Conservation (phyloP, 805 yeast species). For the Pichia nakasei region DNA sequence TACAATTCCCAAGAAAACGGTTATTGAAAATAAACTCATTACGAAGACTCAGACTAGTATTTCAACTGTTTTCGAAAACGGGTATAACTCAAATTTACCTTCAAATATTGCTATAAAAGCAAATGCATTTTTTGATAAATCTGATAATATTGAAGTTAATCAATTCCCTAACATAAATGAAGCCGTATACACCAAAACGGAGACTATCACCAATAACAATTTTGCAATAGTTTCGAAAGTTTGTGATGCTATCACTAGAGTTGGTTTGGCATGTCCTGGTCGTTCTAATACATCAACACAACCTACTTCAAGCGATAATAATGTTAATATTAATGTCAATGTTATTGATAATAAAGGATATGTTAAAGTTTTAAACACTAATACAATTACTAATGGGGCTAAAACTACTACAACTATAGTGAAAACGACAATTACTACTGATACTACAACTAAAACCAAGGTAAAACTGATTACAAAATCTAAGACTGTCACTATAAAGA, state of each 20-base stretch:
- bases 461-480: not conserved
- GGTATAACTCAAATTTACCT: not conserved
- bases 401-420: conserved; percentile 6
- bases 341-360: not conserved
- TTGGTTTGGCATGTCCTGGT: conserved; percentile 1
- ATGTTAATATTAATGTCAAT: not conserved
- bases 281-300: not conserved
- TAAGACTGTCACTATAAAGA: not conserved
- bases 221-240: not conserved
- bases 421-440: conserved; percentile 6
- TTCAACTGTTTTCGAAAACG: not conserved
- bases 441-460: not conserved
- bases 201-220: not conserved
- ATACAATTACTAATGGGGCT: conserved; percentile 4
- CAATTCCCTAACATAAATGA: not conserved
- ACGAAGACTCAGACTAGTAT: conserved; percentile 10
- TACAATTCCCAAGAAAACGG: conserved; percentile 12
- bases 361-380: not conserved
- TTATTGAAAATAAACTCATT: conserved; percentile 12
- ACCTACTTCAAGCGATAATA: not conserved
- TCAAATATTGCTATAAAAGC: not conserved
- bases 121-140: not conserved
- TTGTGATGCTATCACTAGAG: not conserved
- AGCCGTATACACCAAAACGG: not conserved
- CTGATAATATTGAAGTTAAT: conserved; percentile 1